phyloP scores from a whole-genome alignment of 805 yeast species.

The Ascoidea tarda region DNA sequence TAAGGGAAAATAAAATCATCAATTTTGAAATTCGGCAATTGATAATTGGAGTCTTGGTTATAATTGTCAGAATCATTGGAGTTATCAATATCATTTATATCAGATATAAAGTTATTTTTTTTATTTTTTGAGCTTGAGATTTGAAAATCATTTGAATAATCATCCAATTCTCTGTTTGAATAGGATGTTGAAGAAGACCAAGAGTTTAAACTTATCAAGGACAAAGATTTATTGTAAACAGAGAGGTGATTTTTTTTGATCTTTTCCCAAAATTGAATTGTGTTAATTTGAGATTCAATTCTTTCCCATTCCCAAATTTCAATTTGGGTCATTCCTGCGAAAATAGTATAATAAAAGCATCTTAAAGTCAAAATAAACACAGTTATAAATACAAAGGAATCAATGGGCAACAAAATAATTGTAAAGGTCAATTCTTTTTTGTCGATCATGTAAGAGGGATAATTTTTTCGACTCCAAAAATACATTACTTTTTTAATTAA shows the following conservation, averaged over 20 bases:
- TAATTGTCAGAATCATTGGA: neutral
- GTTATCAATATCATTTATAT: too few relatives aligned
- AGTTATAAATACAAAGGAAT: slow-evolving; percentile 44
- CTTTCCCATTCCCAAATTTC: slow-evolving; percentile 91
- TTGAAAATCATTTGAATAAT: slow-evolving; percentile 4
- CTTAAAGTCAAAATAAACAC: slow-evolving; percentile 47
- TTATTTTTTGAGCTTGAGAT: too few relatives aligned
- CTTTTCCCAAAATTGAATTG: slow-evolving; percentile 37
- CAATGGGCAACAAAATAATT: slow-evolving; percentile 37
- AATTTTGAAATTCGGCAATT: slow-evolving; percentile 24
- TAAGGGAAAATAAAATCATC: slow-evolving; percentile 78
- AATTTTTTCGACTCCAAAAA: slow-evolving; percentile 32
- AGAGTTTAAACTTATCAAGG: slow-evolving; percentile 12
- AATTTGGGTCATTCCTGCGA: slow-evolving; percentile 72
- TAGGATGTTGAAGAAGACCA: slow-evolving; percentile 1
- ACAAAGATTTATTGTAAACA: slow-evolving; percentile 12
- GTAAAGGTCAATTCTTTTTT: slow-evolving; percentile 40
- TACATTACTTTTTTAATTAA: slow-evolving; percentile 24
- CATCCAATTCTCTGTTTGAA: slow-evolving; percentile 2
- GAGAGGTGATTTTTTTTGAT: slow-evolving; percentile 27
- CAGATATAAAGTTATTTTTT: too few relatives aligned
- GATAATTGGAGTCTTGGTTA: slow-evolving; percentile 11
- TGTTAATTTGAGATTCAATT: slow-evolving; percentile 47
- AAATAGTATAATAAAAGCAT: slow-evolving; percentile 37
- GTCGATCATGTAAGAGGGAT: slow-evolving; percentile 43